Evolutionary conservation across 257 asterid genomes (phyloP), one percentile per base, ranked within the genome.

Genomic region (Salvia miltiorrhiza): DNA sequence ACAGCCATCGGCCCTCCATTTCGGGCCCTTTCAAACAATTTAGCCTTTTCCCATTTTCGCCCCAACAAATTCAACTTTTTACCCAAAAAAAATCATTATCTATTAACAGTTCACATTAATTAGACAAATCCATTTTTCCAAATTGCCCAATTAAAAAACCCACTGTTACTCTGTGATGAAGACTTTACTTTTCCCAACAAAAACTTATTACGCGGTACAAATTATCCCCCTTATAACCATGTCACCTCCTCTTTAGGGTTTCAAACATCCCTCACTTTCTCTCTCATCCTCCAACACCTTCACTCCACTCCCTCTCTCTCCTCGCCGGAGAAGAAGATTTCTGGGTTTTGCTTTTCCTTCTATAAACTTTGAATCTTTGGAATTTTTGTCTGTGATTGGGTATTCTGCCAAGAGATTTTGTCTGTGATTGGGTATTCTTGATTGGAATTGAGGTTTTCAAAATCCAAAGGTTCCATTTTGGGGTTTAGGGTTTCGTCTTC

Each of bases 191-290:
- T 76, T 69, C 76, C 71, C 69, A 62, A 61, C 74, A 76, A 7
- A 69, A 78, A 66, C 37, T 24, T 57, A 55, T 23, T 78, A 80
- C 86, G 80, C 84, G 86, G 82, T 83, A 74, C 84, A 76, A 73
- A 70, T 73, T 68, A 8, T 28, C 57, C 73, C 69, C 30, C 81
- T 30, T 83, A 80, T 69, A 75, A 78, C 65, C 72, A 57, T 69
- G 66, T 54, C 65, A 17, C 67, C n/a, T 33, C 59, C 37, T 33
- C 78, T 12, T 9, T 80, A 72, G 78, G 81, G 78, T 78, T 80
- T 63, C 86, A 70, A 71, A 8, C 43, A 37, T 37, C 9, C 63
- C 71, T 19, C 43, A 8, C 50, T 37, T 10, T 56, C 67, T 67
- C 54, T 48, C 52, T 65, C 67, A 64, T 71, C 45, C 23, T 35